Percentiles rank a stretch among this genome's conserved stretches.
Evolutionary conservation across 2,329 filamentous ascomycete genomes (phyloP).

Genomic region (Penicillium sclerotiorum): DNA sequence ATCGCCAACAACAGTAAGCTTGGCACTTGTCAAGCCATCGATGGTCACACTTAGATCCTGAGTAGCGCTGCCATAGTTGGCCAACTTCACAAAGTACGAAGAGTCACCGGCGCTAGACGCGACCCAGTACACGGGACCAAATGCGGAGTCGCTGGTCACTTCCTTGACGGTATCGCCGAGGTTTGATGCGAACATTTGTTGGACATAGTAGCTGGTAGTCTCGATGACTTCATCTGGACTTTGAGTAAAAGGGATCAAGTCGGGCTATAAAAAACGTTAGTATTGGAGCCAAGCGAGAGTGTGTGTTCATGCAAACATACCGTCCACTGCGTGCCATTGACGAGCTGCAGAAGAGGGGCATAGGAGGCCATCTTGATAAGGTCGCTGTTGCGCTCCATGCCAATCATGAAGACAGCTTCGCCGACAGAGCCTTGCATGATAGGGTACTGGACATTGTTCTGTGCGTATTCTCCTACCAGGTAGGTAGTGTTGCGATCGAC

Average conservation of each 20-base stretch:
- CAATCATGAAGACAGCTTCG: constrained; percentile 65
- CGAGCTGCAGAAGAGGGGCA: constrained; percentile 33
- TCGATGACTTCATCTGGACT: constrained; percentile 22
- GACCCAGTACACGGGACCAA: constrained; percentile 34
- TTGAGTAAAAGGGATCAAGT: constrained; percentile 29
- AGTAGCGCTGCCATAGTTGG: constrained; percentile 24
- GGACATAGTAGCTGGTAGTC: constrained; percentile 32
- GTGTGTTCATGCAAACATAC: constrained; percentile 9
- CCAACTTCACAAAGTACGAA: constrained; percentile 26
- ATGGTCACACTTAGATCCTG: constrained; percentile 27
- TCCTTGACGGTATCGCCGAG: constrained; percentile 27
- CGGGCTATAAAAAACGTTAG: constrained; percentile 18
- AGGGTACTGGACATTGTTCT: constrained; percentile 18
- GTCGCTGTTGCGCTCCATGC: constrained; percentile 40
- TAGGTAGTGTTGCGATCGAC: constrained; percentile 33
- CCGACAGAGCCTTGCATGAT: constrained; percentile 55
- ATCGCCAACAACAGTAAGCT: constrained; percentile 22
- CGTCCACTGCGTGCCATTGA: constrained; percentile 33
- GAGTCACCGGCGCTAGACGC: constrained; percentile 21
- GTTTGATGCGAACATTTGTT: constrained; percentile 31
- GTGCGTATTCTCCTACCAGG: constrained; percentile 31
- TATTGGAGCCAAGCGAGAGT: constrained; percentile 17
- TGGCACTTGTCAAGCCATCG: constrained; percentile 13
- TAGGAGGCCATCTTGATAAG: constrained; percentile 34
- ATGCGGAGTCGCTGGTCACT: constrained; percentile 21